Evolutionary conservation across 306 rosid species (phyloP), one percentile per base, ranked within the genome.

Genomic region (Cicer cuneatum): DNA sequence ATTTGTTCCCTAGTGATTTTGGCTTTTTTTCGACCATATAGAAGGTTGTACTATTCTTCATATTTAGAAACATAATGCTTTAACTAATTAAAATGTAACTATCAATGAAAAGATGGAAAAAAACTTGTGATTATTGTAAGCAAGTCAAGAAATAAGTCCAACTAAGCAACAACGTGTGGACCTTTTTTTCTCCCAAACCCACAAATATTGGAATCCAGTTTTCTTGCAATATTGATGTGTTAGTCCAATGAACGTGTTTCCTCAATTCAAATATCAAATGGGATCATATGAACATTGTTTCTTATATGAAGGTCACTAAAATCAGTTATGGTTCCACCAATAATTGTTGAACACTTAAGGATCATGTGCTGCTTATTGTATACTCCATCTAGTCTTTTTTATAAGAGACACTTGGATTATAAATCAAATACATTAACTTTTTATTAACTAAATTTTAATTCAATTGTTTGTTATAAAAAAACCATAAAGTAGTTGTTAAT

Each of bases 131-230:
- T 61, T 61, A 43, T 77, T n/a, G 80, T 84, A 72, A 62, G 59
- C 48, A 78, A 72, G 72, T 52, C 68, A 86, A 80, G 73, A 80
- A 73, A 69, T 7, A 72, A 72, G 81, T 83, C 86, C 91, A 86
- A 82, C 83, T 77, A 81, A 81, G 88, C 88, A 91, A 87, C 61
- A 78, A 89, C 94, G 97, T 72, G 97, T 91, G 92, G 90, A 87
- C 92, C 87, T 24, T 62, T 69, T 48, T 1, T 47, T 35, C 29
- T 42, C 58, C 9, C 68, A 60, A 53, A 52, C 29, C 19, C 66
- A 73, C 71, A 66, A 77, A 85, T 83, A 84, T 76, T 80, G 96
- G 89, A 84, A 51, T 84, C 88, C 90, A 92, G 88, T 80, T 82
- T 78, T 78, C 77, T 45, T 53, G 82, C 82, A 83, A 11, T 76